Conservation (phyloP, 352 stramenopile species). For the Pythium dissotocum region DNA sequence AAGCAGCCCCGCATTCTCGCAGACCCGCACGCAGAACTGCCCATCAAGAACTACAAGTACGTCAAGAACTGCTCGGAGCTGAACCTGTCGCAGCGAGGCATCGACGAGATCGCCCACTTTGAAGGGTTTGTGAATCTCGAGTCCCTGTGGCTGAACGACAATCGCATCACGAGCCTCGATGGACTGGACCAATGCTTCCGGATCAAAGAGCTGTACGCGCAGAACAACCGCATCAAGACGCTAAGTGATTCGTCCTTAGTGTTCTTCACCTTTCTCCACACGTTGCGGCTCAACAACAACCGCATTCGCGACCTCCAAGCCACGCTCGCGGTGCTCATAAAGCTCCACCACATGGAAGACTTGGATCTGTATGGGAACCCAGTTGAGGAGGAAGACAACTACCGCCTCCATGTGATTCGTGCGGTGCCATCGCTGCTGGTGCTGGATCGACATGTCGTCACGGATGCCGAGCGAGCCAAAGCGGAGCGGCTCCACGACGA, state of each 20-base stretch:
- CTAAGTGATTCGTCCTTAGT: slow-evolving; percentile 46
- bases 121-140: slow-evolving; percentile 89
- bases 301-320: slow-evolving; percentile 49
- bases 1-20: slow-evolving; percentile 30
- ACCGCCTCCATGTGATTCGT: slow-evolving; percentile 66
- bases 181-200: slow-evolving; percentile 83
- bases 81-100: slow-evolving; percentile 74
- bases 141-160: slow-evolving; percentile 89
- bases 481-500: slow-evolving; percentile 24
- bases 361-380: slow-evolving; percentile 72
- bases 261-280: slow-evolving; percentile 69
- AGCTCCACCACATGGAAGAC: slow-evolving; percentile 48
- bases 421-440: slow-evolving; percentile 61
- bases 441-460: slow-evolving; percentile 65
- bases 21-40: slow-evolving; percentile 76
- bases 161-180: slow-evolving; percentile 67
- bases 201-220: slow-evolving; percentile 87
- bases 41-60: slow-evolving; percentile 90
- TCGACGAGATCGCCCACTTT: slow-evolving; percentile 82
- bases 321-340: slow-evolving; percentile 32
- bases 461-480: slow-evolving; percentile 36
- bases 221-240: slow-evolving; percentile 83
- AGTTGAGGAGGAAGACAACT: slow-evolving; percentile 71
- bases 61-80: slow-evolving; percentile 90
- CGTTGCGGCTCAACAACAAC: slow-evolving; percentile 63